Base-by-base conservation (phyloP, 2,329 filamentous ascomycete species). In the Blumeriella jaapii region DNA sequence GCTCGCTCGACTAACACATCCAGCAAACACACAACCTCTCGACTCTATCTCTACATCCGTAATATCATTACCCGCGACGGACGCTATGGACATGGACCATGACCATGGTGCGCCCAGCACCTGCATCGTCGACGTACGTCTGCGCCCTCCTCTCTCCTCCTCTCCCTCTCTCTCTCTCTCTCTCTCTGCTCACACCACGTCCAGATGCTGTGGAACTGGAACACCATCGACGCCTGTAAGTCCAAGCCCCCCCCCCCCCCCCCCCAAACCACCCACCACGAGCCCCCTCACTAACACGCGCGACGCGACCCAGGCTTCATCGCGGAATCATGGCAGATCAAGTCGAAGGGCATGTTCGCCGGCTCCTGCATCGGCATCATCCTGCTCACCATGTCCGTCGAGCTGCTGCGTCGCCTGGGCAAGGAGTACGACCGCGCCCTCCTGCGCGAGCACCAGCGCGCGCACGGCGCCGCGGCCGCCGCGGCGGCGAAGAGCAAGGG, bases 151-250 rank as follows among this genome's bases (percentile, higher is more conserved):
- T n/a, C n/a, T n/a, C n/a, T n/a, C n/a, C n/a, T n/a, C n/a, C n/a
- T n/a, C n/a, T n/a, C n/a, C n/a, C n/a, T n/a, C n/a, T n/a, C n/a
- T n/a, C 20, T 23, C 11, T 23, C 6, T 6, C 20, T 11, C 20
- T 23, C 6, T 11, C 20, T 23, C 20, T 11, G 12, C 30, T 40
- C 11, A 45, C 25, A 10, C 18, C 12, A 8, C 10, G 18, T 38
- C 11, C 15, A 82, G 78, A 86, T 85, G 81, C 63, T 83, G 25
- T 84, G 80, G 78, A 86, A 85, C 57, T 83, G 78, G 78, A 67
- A 81, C 56, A 79, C 76, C 3, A 62, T 82, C 53, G 74, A 81
- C 54, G 60, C 76, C 13, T 84, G 76, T 50, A 26, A 14, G 36
- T 34, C n/a, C n/a, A n/a, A n/a, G n/a, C n/a, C n/a, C n/a, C n/a